A percentile compares a stretch with the other conserved stretches of the same genome.
phyloP scores from a whole-genome alignment of 805 yeast species.

The Diddensiella caesifluorescens region DNA sequence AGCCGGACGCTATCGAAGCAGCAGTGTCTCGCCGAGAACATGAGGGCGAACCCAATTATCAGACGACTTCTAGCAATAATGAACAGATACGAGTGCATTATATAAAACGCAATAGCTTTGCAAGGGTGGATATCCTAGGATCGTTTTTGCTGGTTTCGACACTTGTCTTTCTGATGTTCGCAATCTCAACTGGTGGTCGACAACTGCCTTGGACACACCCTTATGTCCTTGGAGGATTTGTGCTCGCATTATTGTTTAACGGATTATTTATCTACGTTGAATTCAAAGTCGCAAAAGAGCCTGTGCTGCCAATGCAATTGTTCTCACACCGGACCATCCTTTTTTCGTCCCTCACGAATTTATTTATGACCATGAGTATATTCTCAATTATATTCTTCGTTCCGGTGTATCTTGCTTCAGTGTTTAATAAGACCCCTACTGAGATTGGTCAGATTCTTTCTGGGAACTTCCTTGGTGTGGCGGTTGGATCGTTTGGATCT shows the following conservation, averaged over 20 bases:
- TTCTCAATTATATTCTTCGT: conserved; percentile 61
- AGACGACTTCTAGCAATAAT: background rate
- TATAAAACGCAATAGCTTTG: conserved; percentile 39
- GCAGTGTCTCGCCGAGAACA: conserved; percentile 42
- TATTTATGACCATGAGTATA: conserved; percentile 65
- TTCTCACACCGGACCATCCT: conserved; percentile 55
- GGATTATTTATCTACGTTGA: conserved; percentile 49
- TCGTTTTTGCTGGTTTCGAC: conserved; percentile 53
- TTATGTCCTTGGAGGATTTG: conserved; percentile 35
- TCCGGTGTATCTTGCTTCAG: conserved; percentile 62
- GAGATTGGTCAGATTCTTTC: conserved; percentile 48
- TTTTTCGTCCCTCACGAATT: conserved; percentile 60
- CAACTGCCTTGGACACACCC: conserved; percentile 44
- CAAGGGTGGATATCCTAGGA: conserved; percentile 64
- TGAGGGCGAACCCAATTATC: background rate
- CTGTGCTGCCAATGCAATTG: conserved; percentile 61
- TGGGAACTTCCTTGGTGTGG: conserved; percentile 59
- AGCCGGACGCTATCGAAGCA: conserved; percentile 30
- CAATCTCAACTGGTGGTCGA: conserved; percentile 63
- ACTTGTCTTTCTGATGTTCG: conserved; percentile 53
- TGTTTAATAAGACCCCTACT: conserved; percentile 47
- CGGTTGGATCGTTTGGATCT: conserved; percentile 59
- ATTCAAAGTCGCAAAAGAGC: conserved; percentile 48
- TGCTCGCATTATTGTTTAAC: conserved; percentile 33
- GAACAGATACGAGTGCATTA: conserved; percentile 7